phyloP scores from a whole-genome alignment of 805 yeast species.

The Jamesozyma lodderae region DNA sequence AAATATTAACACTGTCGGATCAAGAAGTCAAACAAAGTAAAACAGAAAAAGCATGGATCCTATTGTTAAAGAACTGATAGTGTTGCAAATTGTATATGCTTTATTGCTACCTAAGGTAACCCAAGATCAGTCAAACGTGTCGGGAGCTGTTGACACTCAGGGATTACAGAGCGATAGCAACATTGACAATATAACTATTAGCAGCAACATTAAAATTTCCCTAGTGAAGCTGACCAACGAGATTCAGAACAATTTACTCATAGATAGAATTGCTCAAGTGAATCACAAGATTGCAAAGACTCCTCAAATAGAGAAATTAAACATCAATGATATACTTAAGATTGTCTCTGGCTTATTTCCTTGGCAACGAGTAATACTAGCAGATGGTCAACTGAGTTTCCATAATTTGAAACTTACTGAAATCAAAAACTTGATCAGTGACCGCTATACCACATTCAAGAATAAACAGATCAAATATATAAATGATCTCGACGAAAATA shows the following conservation, averaged over 20 bases:
- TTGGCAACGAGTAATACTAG: constrained; percentile 21
- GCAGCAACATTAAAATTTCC: constrained; percentile 21
- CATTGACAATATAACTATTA: constrained; percentile 5
- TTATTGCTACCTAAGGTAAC: constrained; percentile 11
- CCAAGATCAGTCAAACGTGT: constrained; percentile 2
- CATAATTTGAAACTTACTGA: constrained; percentile 22
- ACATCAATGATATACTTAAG: constrained; percentile 25
- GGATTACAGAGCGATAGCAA: too few relatives aligned
- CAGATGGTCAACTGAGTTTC: constrained; percentile 29
- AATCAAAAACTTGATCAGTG: constrained; percentile 13
- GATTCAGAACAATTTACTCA: constrained; percentile 24
- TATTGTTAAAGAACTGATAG: constrained; percentile 24
- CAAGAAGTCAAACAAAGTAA: neutral
- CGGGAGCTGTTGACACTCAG: neutral
- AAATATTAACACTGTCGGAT: too few relatives aligned
- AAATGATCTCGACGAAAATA: constrained; percentile 15
- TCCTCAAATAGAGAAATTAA: constrained; percentile 14
- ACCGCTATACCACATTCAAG: constrained; percentile 13
- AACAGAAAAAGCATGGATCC: constrained; percentile 8
- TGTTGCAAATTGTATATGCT: constrained; percentile 25
- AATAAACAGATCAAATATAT: constrained; percentile 11
- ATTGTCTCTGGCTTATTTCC: constrained; percentile 25
- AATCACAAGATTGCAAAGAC: constrained; percentile 10
- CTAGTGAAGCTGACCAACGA: constrained; percentile 28
- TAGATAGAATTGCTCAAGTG: constrained; percentile 16